A percentile compares a stretch with the other conserved stretches of the same genome.
Conservation (phyloP, 768 basidiomycete genomes). For the Suillus brevipes region DNA sequence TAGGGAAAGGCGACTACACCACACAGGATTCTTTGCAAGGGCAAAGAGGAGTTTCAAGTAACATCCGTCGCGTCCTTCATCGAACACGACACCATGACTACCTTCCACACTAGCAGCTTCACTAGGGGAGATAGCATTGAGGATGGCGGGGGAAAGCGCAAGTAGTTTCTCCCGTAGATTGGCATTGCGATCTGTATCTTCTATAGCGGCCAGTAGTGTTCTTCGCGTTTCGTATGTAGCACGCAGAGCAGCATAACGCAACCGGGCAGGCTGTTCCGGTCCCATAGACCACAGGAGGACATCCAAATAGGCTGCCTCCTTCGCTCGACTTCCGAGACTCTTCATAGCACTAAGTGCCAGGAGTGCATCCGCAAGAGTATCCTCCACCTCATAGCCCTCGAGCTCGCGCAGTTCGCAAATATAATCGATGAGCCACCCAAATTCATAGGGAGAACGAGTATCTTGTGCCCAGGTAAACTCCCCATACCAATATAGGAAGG, state of each 20-base stretch:
- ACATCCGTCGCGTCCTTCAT: constrained; percentile 4
- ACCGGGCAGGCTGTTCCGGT: constrained; percentile 8
- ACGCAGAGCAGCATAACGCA: constrained; percentile 11
- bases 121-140: constrained; percentile 2
- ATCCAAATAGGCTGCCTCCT: constrained; percentile 5
- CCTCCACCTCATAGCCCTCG: constrained; percentile 6
- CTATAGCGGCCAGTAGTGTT: background rate
- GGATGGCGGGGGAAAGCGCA: constrained; percentile 5
- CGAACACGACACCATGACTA: background rate
- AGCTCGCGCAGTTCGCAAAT: constrained; percentile 2
- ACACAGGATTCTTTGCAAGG: background rate
- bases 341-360: constrained; percentile 9
- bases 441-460: constrained; percentile 2
- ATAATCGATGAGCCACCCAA: constrained; percentile 12
- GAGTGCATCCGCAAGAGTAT: constrained; percentile 13
- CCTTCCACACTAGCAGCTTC: constrained; percentile 3
- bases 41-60: constrained; percentile 5
- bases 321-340: background rate
- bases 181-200: background rate
- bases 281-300: constrained; percentile 10
- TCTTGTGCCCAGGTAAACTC: constrained; percentile 2
- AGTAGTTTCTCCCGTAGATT: constrained; percentile 3
- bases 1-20: constrained; percentile 2
- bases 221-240: constrained; percentile 2
- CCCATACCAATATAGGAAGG: constrained; percentile 8